Base-by-base conservation (phyloP, 108 stramenopile genomes). In the Bacterosira constricta region DNA sequence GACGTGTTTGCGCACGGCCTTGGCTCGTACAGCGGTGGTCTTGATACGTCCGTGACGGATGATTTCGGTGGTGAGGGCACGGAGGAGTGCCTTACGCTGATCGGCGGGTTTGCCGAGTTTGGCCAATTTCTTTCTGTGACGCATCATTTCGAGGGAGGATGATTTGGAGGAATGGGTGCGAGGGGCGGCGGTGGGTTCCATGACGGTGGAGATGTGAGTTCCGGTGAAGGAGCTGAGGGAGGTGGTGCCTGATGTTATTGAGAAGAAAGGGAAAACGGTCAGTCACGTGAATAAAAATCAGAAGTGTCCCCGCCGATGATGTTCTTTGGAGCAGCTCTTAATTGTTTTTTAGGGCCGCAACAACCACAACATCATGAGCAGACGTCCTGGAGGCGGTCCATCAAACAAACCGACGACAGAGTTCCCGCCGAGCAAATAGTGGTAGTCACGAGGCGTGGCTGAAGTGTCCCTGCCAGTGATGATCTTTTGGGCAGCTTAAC, bases 41-140 rank as follows among this genome's bases (percentile, higher is more conserved):
- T 91, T 94, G 86, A 98, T 96, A 62, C 97, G 94, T 25, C 98
- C 98, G 88, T 98, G 98, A 49, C 98, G 90, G 80, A 97, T 97
- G 63, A 89, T 83, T 88, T 98, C 96, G 42, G 98, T 98, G 34
- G 98, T 98, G 7, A 97, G 86, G 51, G 91, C 80, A 34, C 98
- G 94, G 20, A 97, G 81, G n/a, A 98, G 76, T 15, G 98, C 98
- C 86, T 98, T 98, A 53, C 97, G 92, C 79, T 98, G 98, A 83
- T 98, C 97, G 41, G 98, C 96, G 27, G 97, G 95, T 71, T 85
- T 86, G 53, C 92, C 87, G 7, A 98, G 88, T 71, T 93, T 95
- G 50, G 88, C 85, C 63, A 94, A 73, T 47, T 81, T 79, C 63
- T 91, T 83, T 46, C 93, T 63, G 83, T 91, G 93, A n/a, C 86